A percentile compares a stretch with the other conserved stretches of the same genome.
These are phyloP conservation scores for Uromyces viciae-fabae DNA, from an alignment of 1,284 basidiomycete genomes.

Conservation along the genomic window DNA sequence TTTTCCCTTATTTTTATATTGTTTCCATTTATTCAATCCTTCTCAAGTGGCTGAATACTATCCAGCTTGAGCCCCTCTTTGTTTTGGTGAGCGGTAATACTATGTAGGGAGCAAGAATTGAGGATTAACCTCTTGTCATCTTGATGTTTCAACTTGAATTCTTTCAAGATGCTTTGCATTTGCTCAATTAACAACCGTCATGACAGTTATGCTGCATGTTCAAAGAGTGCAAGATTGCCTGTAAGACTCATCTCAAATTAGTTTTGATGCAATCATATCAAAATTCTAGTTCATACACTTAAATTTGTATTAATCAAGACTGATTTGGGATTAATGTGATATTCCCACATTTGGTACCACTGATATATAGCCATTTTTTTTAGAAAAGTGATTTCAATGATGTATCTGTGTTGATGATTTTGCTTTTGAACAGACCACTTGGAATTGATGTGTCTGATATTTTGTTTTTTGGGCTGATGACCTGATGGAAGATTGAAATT, in stretches of 20 bases:
- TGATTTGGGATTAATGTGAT: too few relatives aligned
- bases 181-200: background rate
- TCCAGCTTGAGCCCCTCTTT: background rate
- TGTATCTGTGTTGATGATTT: too few relatives aligned
- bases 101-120: constrained; percentile 2
- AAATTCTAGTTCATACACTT: background rate
- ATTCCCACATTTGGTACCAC: too few relatives aligned
- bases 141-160: background rate
- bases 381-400: too few relatives aligned
- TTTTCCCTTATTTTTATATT: background rate
- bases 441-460: too few relatives aligned
- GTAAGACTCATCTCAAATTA: background rate
- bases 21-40: background rate
- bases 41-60: background rate
- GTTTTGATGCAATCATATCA: background rate
- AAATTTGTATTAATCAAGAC: too few relatives aligned
- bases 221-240: background rate
- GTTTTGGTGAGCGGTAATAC: background rate
- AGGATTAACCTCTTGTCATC: background rate
- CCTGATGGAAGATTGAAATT: too few relatives aligned
- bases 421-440: too few relatives aligned
- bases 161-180: background rate
- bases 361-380: too few relatives aligned
- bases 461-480: background rate
- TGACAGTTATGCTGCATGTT: constrained; percentile 1